Base-by-base conservation (phyloP, 805 yeast species). In the Nakazawaea molendinolei region DNA sequence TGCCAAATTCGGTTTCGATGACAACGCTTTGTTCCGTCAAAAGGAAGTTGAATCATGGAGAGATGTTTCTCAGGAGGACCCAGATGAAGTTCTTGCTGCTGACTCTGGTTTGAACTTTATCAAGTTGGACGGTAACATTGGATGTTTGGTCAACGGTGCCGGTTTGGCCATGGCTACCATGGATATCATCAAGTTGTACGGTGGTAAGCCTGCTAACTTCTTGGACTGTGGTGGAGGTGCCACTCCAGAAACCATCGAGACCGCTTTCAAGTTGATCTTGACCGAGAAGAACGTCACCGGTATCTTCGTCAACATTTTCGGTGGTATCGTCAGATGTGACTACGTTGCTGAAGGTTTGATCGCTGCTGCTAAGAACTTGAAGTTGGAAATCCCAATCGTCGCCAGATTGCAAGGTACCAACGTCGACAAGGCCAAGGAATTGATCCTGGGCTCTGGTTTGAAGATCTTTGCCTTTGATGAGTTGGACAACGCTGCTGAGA, bases 141-240 rank as follows among this genome's bases (percentile, higher is more conserved):
- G 98, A 53, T 90, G 96, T 72, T 74, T 92, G 45, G 99, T 92
- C 61, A 92, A 92, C 66, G 99, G 99, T 72, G 99, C 99, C 41
- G 99, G 99, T 65, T 76, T 92, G 60, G 99, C 99, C 55, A 92
- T 92, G 99, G 99, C 99, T 52, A 92, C 99, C 48, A 89, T 92
- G 97, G 99, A 92, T 67, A 94, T 94, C 61, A 86, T 92, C 71
- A 87, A 92, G 71, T 77, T 92, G 54, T 85, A 87, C 70, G 97
- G 97, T 56, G 99, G 99, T 63, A 84, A 78, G 51, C 99, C 99
- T 54, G 99, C 98, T 48, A 92, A 92, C 75, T 92, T 92, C 77
- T 77, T 92, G 61, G 99, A 92, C 72, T 92, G 96, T 66, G 99
- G 99, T 73, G 99, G 99, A 72, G 95, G 96, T 64, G 98, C 99